phyloP scores from a whole-genome alignment of 495 filamentous ascomycete genomes.

The Tuber indicum region DNA sequence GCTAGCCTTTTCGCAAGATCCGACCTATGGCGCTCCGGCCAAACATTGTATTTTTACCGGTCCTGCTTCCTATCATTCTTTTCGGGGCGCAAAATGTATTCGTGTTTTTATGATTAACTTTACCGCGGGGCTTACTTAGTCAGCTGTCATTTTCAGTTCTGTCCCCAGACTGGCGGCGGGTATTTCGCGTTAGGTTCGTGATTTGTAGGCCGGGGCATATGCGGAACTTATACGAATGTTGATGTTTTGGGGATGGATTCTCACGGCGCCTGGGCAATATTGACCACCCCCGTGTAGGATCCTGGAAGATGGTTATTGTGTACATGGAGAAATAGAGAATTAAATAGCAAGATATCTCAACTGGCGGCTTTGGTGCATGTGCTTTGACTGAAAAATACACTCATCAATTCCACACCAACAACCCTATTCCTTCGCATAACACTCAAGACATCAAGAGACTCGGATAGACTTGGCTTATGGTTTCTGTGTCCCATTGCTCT shows the following conservation, averaged over 20 bases:
- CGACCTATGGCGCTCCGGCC: constrained; percentile 49
- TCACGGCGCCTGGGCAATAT: constrained; percentile 19
- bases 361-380: background rate
- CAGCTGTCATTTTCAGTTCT: constrained; percentile 17
- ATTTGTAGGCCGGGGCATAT: constrained; percentile 28
- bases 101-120: constrained; percentile 28
- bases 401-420: constrained; percentile 8
- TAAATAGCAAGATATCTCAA: background rate
- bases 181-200: constrained; percentile 22
- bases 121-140: constrained; percentile 8
- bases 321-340: background rate
- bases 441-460: constrained; percentile 9
- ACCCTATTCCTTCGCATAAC: background rate
- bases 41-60: constrained; percentile 52
- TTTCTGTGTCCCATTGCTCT: background rate
- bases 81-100: constrained; percentile 45
- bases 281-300: constrained; percentile 14
- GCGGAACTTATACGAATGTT: constrained; percentile 22
- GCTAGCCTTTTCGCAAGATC: constrained; percentile 58
- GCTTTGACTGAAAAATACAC: constrained; percentile 13
- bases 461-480: background rate
- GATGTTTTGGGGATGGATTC: constrained; percentile 13
- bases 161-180: constrained; percentile 13
- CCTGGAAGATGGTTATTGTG: background rate
- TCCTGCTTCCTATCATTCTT: constrained; percentile 58